These are phyloP conservation scores for Boletus insuetus DNA, from an alignment of 768 basidiomycete species.

Conservation along the genomic window DNA sequence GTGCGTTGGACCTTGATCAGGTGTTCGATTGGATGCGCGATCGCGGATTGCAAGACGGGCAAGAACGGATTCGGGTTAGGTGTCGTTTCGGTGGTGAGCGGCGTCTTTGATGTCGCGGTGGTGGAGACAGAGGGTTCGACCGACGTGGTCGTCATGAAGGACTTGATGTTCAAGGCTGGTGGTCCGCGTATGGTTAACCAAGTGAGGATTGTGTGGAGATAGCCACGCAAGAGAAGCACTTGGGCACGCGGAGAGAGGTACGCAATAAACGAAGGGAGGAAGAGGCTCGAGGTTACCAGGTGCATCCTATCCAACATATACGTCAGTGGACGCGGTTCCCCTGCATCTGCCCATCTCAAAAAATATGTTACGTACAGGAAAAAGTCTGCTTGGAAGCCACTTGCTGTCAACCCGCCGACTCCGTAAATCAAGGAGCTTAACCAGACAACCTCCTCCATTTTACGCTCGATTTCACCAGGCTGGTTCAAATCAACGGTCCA, in stretches of 20 bases:
- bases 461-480: slow-evolving; percentile 43
- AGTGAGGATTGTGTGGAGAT: slow-evolving; percentile 21
- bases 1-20: slow-evolving; percentile 33
- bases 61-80: slow-evolving; percentile 39
- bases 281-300: slow-evolving; percentile 29
- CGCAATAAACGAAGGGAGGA: slow-evolving; percentile 26
- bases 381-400: slow-evolving; percentile 44
- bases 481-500: slow-evolving; percentile 43
- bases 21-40: slow-evolving; percentile 36
- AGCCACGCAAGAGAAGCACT: slow-evolving; percentile 29
- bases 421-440: slow-evolving; percentile 53
- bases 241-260: slow-evolving; percentile 15
- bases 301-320: slow-evolving; percentile 21
- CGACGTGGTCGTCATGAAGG: slow-evolving; percentile 29
- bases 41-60: slow-evolving; percentile 36
- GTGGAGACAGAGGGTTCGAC: slow-evolving; percentile 11
- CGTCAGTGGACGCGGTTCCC: background rate
- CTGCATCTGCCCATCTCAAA: background rate
- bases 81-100: slow-evolving; percentile 12
- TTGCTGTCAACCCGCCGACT: slow-evolving; percentile 52
- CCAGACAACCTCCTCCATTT: slow-evolving; percentile 66
- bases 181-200: slow-evolving; percentile 33
- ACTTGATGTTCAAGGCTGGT: slow-evolving; percentile 30
- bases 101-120: background rate
- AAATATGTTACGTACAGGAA: slow-evolving; percentile 40